Base-by-base conservation (phyloP, 768 basidiomycete genomes). In the Paxillus ammoniavirescens region DNA sequence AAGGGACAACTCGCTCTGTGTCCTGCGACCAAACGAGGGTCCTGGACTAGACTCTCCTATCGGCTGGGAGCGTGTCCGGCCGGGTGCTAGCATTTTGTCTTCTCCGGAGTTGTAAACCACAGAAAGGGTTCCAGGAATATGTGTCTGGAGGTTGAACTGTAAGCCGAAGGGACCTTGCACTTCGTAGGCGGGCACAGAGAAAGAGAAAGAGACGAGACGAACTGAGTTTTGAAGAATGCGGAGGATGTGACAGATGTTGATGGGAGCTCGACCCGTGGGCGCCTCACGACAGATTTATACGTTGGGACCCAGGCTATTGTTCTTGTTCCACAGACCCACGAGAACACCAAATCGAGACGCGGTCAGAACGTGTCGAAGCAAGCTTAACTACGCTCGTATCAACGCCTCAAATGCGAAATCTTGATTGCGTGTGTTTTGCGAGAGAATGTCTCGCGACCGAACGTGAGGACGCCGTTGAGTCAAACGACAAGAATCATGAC, bases 1-100 rank as follows among this genome's bases (percentile, higher is more conserved):
- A 37, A 65, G 37, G 13, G 61, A 28, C 40, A 49, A 28, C 47
- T 65, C 69, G 49, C 65, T 67, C 51, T 71, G 67, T 52, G 61
- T 58, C 47, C 56, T 56, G 47, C 63, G 60, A 42, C 52, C 53
- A 52, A 52, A 63, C 14, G 57, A 60, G 53, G 56, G 52, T 40
- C 57, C 58, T 49, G 65, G 63, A 52, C 49, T 61, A 43, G 65
- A 56, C 52, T 69, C 69, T 58, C 53, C 59, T 51, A 50, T 48
- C 18, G 60, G 60, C 51, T 56, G 53, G 37, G 67, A 71, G 45
- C 35, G 58, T 33, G 65, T 42, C 49, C 58, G 61, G 42, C 47
- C 54, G 41, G 55, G 35, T 38, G 51, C 26, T 9, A 55, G 30
- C 15, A 59, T 21, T 5, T 44, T 56, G 33, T 56, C 50, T 47